Percentiles rank a stretch among this genome's conserved stretches.
Evolutionary conservation across 1,284 basidiomycete genomes (phyloP).

Genomic region (Cryptococcus sp.): DNA sequence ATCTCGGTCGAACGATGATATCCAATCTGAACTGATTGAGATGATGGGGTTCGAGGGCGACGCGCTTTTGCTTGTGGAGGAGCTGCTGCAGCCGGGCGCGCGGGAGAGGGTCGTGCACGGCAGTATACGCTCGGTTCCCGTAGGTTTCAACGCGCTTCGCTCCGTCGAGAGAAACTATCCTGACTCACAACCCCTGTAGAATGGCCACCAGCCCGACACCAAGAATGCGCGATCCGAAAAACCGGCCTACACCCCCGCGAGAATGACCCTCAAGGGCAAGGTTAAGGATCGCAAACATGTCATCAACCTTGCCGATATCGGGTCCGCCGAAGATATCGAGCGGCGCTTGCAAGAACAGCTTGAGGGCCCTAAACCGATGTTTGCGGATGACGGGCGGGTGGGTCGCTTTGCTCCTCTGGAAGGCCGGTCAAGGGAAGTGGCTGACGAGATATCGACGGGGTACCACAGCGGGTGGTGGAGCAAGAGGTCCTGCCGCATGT

Average conservation of each 20-base stretch:
- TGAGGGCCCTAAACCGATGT: conserved; percentile 36
- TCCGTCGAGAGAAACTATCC: no score
- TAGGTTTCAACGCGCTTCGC: no score
- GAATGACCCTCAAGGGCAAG: conserved; percentile 27
- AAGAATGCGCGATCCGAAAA: conserved; percentile 1
- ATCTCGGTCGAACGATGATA: conserved; percentile 58
- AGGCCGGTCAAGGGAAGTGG: neutral
- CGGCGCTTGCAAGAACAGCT: conserved; percentile 43
- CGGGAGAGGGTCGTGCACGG: conserved; percentile 23
- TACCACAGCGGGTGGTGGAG: conserved; percentile 56
- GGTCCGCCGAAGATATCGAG: conserved; percentile 30
- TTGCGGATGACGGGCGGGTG: conserved; percentile 33
- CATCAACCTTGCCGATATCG: conserved; percentile 40
- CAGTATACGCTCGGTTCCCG: neutral
- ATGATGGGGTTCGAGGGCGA: conserved; percentile 78
- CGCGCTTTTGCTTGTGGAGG: conserved; percentile 47
- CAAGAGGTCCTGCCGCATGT: conserved; percentile 74
- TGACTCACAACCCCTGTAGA: no score
- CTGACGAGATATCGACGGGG: neutral
- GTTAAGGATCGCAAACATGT: conserved; percentile 34
- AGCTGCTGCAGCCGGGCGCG: conserved; percentile 33
- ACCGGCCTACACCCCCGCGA: conserved; percentile 19
- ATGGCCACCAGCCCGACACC: no score
- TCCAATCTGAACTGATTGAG: conserved; percentile 74
- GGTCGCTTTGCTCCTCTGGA: conserved; percentile 1